Evolutionary conservation across 106 monocot genomes (phyloP).

Genomic region (Dendrobium catenatum): DNA sequence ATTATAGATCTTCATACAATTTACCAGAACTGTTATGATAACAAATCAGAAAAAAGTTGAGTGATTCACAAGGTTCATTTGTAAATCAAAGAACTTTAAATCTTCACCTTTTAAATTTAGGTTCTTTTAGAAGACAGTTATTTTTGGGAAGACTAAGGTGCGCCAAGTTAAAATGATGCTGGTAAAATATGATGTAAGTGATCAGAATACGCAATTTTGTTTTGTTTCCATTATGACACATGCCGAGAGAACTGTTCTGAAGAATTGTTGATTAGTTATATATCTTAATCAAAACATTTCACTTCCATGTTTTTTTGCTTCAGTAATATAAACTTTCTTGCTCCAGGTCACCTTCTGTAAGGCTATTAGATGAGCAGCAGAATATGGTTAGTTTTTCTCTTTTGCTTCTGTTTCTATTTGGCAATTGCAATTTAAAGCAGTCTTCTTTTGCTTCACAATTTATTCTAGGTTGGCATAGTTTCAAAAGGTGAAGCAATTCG

Average conservation of each 20-base stretch:
- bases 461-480: slow-evolving; percentile 39
- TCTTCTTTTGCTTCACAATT: not conserved
- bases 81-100: not conserved
- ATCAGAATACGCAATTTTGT: not conserved
- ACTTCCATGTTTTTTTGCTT: not conserved
- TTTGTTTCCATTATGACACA: not conserved
- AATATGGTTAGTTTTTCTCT: slow-evolving; percentile 48
- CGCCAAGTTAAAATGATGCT: not conserved
- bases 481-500: slow-evolving; percentile 47
- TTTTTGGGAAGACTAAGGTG: not conserved
- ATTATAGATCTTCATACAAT: not conserved
- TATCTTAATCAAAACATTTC: not conserved
- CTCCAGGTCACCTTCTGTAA: slow-evolving; percentile 53
- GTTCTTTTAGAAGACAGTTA: not conserved
- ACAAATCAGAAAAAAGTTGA: not conserved
- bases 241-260: not conserved
- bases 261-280: not conserved
- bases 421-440: not conserved
- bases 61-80: not conserved
- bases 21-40: not conserved
- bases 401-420: slow-evolving; percentile 1
- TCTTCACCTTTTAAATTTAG: not conserved
- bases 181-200: not conserved
- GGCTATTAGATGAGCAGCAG: slow-evolving; percentile 61
- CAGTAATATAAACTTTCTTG: slow-evolving; percentile 2